Percentiles rank a stretch among this genome's conserved stretches.
phyloP scores from a whole-genome alignment of 306 rosid species.

The Styphnolobium japonicum region DNA sequence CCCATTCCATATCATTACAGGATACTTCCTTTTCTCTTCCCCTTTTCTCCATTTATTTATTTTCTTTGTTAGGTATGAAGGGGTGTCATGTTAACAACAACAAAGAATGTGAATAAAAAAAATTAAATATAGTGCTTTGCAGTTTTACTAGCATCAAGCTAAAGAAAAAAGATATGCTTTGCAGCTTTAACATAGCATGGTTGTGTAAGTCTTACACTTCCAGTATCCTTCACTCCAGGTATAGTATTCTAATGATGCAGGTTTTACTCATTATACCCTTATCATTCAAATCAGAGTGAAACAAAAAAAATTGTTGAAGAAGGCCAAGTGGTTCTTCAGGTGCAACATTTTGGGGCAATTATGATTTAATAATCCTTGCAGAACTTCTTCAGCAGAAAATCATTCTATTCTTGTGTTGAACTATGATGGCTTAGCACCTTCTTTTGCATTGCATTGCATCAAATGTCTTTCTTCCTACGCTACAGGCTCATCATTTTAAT shows the following conservation, averaged over 20 bases:
- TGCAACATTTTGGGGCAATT: background rate
- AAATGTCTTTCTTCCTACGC: conserved; percentile 54
- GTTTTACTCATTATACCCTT: background rate
- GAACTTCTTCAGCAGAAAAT: conserved; percentile 6
- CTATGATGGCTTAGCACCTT: conserved; percentile 24
- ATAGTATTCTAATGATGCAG: background rate
- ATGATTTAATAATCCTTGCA: background rate
- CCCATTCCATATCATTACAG: conserved; percentile 32
- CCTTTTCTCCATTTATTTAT: conserved; percentile 23
- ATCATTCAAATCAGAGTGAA: conserved; percentile 1
- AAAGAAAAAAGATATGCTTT: conserved; percentile 4
- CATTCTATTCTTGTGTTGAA: conserved; percentile 16
- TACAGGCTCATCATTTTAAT: conserved; percentile 41
- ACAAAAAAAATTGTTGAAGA: background rate
- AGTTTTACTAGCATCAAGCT: conserved; percentile 25
- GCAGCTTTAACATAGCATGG: conserved; percentile 26
- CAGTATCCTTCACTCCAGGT: conserved; percentile 26
- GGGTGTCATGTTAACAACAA: conserved; percentile 22
- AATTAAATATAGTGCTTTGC: conserved; percentile 19
- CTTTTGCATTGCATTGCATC: conserved; percentile 29
- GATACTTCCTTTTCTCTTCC: conserved; percentile 25
- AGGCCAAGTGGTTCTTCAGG: conserved; percentile 9
- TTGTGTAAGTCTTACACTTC: conserved; percentile 3
- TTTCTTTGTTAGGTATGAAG: background rate
- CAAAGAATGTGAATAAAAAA: conserved; percentile 24